Evolutionary conservation across 805 yeast species (phyloP).

Genomic region (Ogataea methanolica): DNA sequence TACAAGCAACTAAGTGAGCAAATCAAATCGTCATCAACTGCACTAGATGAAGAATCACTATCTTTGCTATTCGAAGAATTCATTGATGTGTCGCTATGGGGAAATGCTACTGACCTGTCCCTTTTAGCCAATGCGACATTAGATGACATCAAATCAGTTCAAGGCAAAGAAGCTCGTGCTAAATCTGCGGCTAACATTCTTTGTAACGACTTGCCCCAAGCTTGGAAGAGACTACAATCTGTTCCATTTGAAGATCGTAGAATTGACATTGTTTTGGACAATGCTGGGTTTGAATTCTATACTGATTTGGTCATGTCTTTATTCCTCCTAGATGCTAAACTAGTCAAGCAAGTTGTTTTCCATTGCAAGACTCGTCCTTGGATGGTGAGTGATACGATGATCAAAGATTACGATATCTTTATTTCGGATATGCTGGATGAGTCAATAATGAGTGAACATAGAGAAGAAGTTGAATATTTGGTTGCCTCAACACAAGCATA

Average conservation of each 20-base stretch:
- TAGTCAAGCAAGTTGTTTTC: constrained; percentile 59
- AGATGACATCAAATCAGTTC: constrained; percentile 86
- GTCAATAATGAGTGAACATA: constrained; percentile 45
- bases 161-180: constrained; percentile 83
- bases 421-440: constrained; percentile 51
- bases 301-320: constrained; percentile 71
- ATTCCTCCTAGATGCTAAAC: constrained; percentile 65
- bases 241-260: constrained; percentile 36
- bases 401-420: constrained; percentile 65
- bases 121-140: constrained; percentile 81
- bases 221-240: constrained; percentile 50
- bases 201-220: constrained; percentile 64
- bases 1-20: constrained; percentile 39
- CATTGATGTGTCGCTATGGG: constrained; percentile 90
- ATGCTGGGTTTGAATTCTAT: constrained; percentile 92
- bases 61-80: constrained; percentile 72
- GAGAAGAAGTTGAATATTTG: constrained; percentile 44
- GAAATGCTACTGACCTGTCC: constrained; percentile 94
- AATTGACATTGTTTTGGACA: constrained; percentile 83
- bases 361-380: constrained; percentile 93
- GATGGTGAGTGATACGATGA: constrained; percentile 96
- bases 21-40: constrained; percentile 11
- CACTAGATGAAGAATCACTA: constrained; percentile 37
- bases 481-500: constrained; percentile 42
- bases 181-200: constrained; percentile 76